Evolutionary conservation across 768 basidiomycete genomes (phyloP).

Genomic region (Psilocybe subaeruginosa): DNA sequence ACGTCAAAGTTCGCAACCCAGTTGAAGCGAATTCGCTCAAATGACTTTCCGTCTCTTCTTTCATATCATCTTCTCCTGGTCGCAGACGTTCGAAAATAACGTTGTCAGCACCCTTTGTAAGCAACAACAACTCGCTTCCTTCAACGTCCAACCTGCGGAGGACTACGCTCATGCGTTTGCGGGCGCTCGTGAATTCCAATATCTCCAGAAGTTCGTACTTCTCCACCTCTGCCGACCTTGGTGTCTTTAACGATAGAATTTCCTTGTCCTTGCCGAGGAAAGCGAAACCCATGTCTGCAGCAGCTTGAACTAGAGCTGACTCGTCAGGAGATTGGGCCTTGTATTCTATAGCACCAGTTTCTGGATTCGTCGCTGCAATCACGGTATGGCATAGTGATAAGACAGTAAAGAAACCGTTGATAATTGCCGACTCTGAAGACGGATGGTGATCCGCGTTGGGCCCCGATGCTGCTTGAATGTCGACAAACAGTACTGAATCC

Average conservation of each 20-base stretch:
- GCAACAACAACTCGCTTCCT: slow-evolving; percentile 61
- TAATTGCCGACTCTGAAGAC: slow-evolving; percentile 62
- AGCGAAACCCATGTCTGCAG: slow-evolving; percentile 91
- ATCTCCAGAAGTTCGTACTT: slow-evolving; percentile 90
- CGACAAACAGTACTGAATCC: slow-evolving; percentile 52
- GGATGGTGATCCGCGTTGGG: slow-evolving; percentile 42
- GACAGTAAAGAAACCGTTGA: slow-evolving; percentile 90
- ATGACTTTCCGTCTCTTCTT: slow-evolving; percentile 77
- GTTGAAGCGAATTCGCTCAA: slow-evolving; percentile 85
- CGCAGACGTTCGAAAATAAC: slow-evolving; percentile 91
- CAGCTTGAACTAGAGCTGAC: slow-evolving; percentile 95
- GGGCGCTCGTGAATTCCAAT: slow-evolving; percentile 89
- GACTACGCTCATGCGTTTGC: slow-evolving; percentile 96
- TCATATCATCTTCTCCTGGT: slow-evolving; percentile 64
- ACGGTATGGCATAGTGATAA: slow-evolving; percentile 95
- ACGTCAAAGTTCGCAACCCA: slow-evolving; percentile 87
- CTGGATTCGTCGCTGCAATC: slow-evolving; percentile 68
- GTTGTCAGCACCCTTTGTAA: slow-evolving; percentile 94
- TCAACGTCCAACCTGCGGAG: slow-evolving; percentile 69
- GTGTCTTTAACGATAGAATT: slow-evolving; percentile 72
- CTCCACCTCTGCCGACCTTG: slow-evolving; percentile 66
- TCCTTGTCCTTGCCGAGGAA: slow-evolving; percentile 91
- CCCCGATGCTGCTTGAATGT: slow-evolving; percentile 62
- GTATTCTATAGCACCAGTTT: slow-evolving; percentile 79
- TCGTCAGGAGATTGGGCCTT: slow-evolving; percentile 98